phyloP scores from a whole-genome alignment of 208 protist species.

The Endotrypanum monterogeii region DNA sequence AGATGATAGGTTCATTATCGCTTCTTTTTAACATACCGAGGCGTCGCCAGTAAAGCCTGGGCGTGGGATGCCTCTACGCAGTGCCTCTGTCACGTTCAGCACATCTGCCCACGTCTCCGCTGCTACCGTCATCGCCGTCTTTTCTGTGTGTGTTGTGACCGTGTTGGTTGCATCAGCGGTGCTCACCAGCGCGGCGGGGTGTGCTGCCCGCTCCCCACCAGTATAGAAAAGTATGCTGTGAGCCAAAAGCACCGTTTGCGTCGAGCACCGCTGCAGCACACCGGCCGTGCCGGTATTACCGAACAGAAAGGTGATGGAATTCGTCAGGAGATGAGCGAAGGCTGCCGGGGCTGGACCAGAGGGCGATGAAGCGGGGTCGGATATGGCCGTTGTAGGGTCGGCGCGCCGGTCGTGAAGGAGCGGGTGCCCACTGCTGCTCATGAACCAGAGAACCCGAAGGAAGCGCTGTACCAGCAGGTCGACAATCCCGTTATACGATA shows the following conservation, averaged over 20 bases:
- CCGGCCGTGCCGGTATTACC: conserved; percentile 27
- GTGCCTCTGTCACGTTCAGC: background rate
- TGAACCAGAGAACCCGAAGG: conserved; percentile 54
- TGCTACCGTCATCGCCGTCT: conserved; percentile 5
- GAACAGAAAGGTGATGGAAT: conserved; percentile 20
- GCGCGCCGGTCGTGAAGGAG: conserved; percentile 5
- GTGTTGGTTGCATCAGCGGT: background rate
- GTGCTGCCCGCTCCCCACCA: conserved; percentile 2
- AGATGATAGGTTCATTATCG: background rate
- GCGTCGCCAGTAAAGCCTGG: background rate
- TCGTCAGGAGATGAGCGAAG: conserved; percentile 6
- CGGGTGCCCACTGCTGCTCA: conserved; percentile 45
- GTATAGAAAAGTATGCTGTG: conserved; percentile 65
- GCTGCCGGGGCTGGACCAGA: background rate
- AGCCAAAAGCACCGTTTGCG: conserved; percentile 44
- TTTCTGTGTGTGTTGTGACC: background rate
- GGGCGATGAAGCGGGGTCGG: background rate
- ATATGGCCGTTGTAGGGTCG: background rate
- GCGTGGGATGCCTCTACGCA: background rate
- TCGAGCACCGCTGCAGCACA: conserved; percentile 53
- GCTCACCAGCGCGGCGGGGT: background rate
- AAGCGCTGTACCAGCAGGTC: conserved; percentile 45
- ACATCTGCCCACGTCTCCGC: conserved; percentile 17
- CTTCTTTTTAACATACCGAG: background rate
- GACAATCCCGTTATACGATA: conserved; percentile 32